Evolutionary conservation across 306 rosid genomes (phyloP).

Genomic region (Pyrus betulifolia): DNA sequence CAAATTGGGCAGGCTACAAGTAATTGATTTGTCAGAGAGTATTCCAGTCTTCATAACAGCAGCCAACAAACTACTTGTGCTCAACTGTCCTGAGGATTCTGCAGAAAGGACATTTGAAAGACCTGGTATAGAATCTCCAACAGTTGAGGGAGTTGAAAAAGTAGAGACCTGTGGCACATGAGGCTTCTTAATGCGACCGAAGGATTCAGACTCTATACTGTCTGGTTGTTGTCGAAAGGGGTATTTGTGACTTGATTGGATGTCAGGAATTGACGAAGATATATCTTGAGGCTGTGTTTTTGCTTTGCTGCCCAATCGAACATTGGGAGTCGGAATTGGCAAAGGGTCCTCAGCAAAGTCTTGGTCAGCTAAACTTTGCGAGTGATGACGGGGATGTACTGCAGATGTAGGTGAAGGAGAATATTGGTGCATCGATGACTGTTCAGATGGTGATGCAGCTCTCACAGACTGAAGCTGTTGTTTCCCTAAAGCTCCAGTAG

Average conservation of each 20-base stretch:
- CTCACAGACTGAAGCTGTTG: slow-evolving; percentile 34
- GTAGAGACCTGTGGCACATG: slow-evolving; percentile 19
- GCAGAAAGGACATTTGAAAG: slow-evolving; percentile 18
- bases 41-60: slow-evolving; percentile 70
- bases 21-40: slow-evolving; percentile 40
- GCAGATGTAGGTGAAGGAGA: slow-evolving; percentile 31
- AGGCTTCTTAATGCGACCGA: slow-evolving; percentile 32
- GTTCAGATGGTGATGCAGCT: slow-evolving; percentile 38
- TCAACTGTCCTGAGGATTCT: slow-evolving; percentile 47
- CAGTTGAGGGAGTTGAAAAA: slow-evolving; percentile 13
- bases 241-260: slow-evolving; percentile 31
- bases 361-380: slow-evolving; percentile 25
- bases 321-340: slow-evolving; percentile 21
- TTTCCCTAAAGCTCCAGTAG: slow-evolving; percentile 28
- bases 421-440: slow-evolving; percentile 43
- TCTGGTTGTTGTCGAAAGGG: slow-evolving; percentile 29
- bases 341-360: slow-evolving; percentile 30
- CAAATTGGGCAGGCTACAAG: slow-evolving; percentile 29
- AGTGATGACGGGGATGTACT: slow-evolving; percentile 26
- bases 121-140: slow-evolving; percentile 19
- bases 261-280: slow-evolving; percentile 28
- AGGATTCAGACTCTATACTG: slow-evolving; percentile 27
- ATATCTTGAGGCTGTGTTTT: slow-evolving; percentile 43
- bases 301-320: slow-evolving; percentile 25
- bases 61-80: slow-evolving; percentile 60